A percentile compares a stretch with the other conserved stretches of the same genome.
phyloP scores from a whole-genome alignment of 2,329 filamentous ascomycete species.

The Cercospora nicotianae region DNA sequence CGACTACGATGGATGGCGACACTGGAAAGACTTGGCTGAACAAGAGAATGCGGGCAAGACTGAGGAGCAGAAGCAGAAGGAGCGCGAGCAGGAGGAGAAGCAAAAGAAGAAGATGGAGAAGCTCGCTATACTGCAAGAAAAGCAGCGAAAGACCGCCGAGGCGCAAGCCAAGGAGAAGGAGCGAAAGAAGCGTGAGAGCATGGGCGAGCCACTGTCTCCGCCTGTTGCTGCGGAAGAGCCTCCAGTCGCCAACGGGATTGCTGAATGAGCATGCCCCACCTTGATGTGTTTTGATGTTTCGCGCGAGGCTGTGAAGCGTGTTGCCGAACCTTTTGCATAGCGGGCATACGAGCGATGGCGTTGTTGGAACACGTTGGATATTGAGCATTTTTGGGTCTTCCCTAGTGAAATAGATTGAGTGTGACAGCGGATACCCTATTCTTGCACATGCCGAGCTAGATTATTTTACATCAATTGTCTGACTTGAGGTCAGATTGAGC shows the following conservation, averaged over 20 bases:
- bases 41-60: constrained; percentile 38
- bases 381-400: background rate
- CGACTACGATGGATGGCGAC: constrained; percentile 96
- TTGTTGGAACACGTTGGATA: background rate
- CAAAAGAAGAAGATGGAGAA: constrained; percentile 37
- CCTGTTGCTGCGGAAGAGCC: constrained; percentile 5
- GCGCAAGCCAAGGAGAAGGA: constrained; percentile 32
- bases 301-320: background rate
- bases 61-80: constrained; percentile 39
- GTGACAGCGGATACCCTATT: constrained; percentile 14
- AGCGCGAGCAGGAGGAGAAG: constrained; percentile 35
- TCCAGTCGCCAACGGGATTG: constrained; percentile 7
- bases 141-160: constrained; percentile 29
- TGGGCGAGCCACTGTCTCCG: constrained; percentile 9
- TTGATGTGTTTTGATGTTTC: background rate
- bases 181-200: constrained; percentile 23
- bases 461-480: background rate
- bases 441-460: constrained; percentile 7
- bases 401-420: background rate
- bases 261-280: background rate
- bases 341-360: constrained; percentile 8
- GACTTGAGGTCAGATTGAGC: background rate
- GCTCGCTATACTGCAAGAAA: constrained; percentile 35
- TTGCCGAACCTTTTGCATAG: background rate
- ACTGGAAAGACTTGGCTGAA: constrained; percentile 80